Evolutionary conservation across 768 basidiomycete species (phyloP).

Genomic region (Scleroderma bovista): DNA sequence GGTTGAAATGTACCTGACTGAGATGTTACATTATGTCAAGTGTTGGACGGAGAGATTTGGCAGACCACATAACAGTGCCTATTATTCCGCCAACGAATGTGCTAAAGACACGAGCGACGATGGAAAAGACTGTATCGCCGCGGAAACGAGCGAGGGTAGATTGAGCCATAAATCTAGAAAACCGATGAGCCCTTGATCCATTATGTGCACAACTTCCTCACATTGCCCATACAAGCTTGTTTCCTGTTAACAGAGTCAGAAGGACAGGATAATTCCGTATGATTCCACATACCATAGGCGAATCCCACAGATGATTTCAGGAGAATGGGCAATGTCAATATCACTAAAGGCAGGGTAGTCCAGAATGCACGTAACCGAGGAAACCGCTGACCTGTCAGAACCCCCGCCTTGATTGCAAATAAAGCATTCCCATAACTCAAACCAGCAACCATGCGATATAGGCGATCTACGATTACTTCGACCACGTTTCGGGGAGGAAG

Average conservation of each 20-base stretch:
- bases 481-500: conserved; percentile 59
- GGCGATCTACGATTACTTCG: conserved; percentile 43
- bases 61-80: conserved; percentile 65
- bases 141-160: conserved; percentile 65
- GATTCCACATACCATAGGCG: conserved; percentile 46
- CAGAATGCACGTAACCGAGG: not conserved
- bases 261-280: not conserved
- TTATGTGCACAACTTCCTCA: conserved; percentile 25
- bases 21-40: not conserved
- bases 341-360: conserved; percentile 30
- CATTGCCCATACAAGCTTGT: conserved; percentile 70
- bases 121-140: conserved; percentile 68
- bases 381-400: conserved; percentile 46
- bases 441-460: conserved; percentile 37
- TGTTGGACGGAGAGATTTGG: not conserved
- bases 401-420: conserved; percentile 67
- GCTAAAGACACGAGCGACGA: conserved; percentile 52
- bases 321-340: conserved; percentile 57
- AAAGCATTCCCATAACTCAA: conserved; percentile 55
- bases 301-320: conserved; percentile 48
- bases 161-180: conserved; percentile 64
- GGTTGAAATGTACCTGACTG: conserved; percentile 60
- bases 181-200: too few species aligned
- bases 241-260: conserved; percentile 32
- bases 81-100: conserved; percentile 62